Evolutionary conservation across 345 rosid genomes (phyloP), one percentile per base, ranked within the genome.

Genomic region (Nephelium lappaceum): DNA sequence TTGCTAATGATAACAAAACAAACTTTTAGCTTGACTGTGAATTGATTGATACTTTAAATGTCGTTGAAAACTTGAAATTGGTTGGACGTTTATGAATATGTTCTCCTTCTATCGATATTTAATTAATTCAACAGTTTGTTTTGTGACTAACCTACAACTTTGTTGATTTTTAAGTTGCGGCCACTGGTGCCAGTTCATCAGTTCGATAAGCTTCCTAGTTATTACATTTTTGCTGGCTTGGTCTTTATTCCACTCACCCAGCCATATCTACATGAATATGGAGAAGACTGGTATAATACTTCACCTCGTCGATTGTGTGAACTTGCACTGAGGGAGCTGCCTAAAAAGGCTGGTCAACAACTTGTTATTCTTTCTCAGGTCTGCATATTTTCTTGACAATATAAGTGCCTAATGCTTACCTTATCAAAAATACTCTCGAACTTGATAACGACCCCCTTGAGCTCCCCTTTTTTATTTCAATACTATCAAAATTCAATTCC

Each of bases 221-320:
- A 91, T 83, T 95, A 89, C 83, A 93, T 95, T n/a, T 95, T 92
- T 83, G 97, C 98, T n/a, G 98, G 98, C 51, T 84, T 95, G 75
- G 95, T 91, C 67, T 93, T 93, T 81, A 77, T 91, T 75, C 98
- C 98, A 42, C 94, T 92, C 72, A 87, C 91, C 75, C 98, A 93
- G 81, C 97, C 98, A 16, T 93, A 87, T 81, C 98, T 95, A 81
- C 97, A 93, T 14, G 97, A 92, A 74, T 88, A 91, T 83, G 98
- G 98, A 78, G 98, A 95, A 72, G 98, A 95, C 81, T 95, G 98
- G 98, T 95, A 92, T 77, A 91, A 95, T 83, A 82, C 87, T 47
- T 93, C 94, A 38, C 98, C 97, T 8, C 93, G 97, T 77, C 88
- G 87, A 53, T 87, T 93, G 67, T 95, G 98, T 71, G 93, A 90